These are phyloP conservation scores for Botrytis sinoallii DNA, from an alignment of 2,329 filamentous ascomycete species.

Conservation along the genomic window DNA sequence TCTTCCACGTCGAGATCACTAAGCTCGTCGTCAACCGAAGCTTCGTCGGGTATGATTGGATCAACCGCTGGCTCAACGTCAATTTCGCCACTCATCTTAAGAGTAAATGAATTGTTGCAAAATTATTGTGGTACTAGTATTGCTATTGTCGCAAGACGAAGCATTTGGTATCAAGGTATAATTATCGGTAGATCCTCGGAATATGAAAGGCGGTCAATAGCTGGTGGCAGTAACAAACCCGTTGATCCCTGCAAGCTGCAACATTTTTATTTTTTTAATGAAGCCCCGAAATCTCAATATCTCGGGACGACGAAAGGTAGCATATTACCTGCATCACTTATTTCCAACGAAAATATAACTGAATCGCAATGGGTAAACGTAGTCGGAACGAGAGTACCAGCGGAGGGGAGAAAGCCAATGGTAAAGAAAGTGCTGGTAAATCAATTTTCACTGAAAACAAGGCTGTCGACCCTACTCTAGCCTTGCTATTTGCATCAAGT, in stretches of 20 bases:
- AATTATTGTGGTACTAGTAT: neutral
- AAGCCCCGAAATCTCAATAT: neutral
- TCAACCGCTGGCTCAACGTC: constrained; percentile 31
- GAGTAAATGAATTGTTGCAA: constrained; percentile 14
- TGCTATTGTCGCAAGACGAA: constrained; percentile 3
- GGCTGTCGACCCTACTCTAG: constrained; percentile 64
- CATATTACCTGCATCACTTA: constrained; percentile 4
- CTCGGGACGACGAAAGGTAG: neutral
- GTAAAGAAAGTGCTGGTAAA: constrained; percentile 30
- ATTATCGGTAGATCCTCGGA: constrained; percentile 1
- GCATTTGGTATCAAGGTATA: constrained; percentile 5
- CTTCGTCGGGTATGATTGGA: constrained; percentile 30
- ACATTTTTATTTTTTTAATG: constrained; percentile 2
- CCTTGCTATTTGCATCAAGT: constrained; percentile 69
- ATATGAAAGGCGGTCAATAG: neutral
- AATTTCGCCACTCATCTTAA: constrained; percentile 35
- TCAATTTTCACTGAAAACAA: constrained; percentile 41
- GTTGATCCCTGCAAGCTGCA: constrained; percentile 5
- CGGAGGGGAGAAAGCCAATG: constrained; percentile 1
- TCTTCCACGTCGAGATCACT: constrained; percentile 49
- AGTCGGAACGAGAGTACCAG: constrained; percentile 31
- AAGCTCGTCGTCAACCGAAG: constrained; percentile 32
- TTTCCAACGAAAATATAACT: neutral
- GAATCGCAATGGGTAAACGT: constrained; percentile 35
- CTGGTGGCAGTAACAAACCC: neutral